phyloP scores from a whole-genome alignment of 805 yeast species.

The Yamadazyma paraphyllophila region DNA sequence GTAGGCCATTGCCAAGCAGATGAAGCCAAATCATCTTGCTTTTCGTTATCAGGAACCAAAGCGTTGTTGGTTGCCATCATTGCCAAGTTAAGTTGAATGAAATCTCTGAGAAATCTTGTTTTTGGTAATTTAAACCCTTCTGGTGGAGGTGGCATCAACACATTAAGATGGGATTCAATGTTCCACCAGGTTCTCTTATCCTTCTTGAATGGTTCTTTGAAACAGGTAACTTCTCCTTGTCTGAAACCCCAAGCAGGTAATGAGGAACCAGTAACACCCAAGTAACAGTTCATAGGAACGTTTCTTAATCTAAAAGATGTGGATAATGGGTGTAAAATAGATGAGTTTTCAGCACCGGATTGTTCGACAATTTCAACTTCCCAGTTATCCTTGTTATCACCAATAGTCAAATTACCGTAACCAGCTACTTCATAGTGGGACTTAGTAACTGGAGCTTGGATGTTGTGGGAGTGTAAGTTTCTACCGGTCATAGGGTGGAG shows the following conservation, averaged over 20 bases:
- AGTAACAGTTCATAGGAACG: conserved; percentile 70
- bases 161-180: conserved; percentile 67
- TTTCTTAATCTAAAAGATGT: conserved; percentile 77
- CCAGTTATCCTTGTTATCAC: conserved; percentile 80
- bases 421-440: conserved; percentile 64
- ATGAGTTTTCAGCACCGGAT: conserved; percentile 49
- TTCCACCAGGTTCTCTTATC: conserved; percentile 92
- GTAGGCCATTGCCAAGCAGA: conserved; percentile 86
- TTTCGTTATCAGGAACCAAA: conserved; percentile 71
- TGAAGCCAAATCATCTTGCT: conserved; percentile 68
- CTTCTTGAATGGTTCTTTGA: conserved; percentile 59
- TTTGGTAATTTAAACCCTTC: conserved; percentile 65
- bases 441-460: conserved; percentile 60
- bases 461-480: conserved; percentile 70
- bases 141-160: conserved; percentile 56
- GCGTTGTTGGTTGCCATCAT: conserved; percentile 87
- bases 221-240: conserved; percentile 93
- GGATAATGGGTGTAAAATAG: conserved; percentile 72
- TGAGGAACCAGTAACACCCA: conserved; percentile 75
- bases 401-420: conserved; percentile 63
- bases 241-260: conserved; percentile 98
- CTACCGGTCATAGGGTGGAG: conserved; percentile 60
- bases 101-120: conserved; percentile 70
- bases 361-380: conserved; percentile 65
- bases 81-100: conserved; percentile 67